Percentiles rank a stretch among this genome's conserved stretches.
Conservation (phyloP, 768 basidiomycete genomes). For the Boletus rubescentipes region DNA sequence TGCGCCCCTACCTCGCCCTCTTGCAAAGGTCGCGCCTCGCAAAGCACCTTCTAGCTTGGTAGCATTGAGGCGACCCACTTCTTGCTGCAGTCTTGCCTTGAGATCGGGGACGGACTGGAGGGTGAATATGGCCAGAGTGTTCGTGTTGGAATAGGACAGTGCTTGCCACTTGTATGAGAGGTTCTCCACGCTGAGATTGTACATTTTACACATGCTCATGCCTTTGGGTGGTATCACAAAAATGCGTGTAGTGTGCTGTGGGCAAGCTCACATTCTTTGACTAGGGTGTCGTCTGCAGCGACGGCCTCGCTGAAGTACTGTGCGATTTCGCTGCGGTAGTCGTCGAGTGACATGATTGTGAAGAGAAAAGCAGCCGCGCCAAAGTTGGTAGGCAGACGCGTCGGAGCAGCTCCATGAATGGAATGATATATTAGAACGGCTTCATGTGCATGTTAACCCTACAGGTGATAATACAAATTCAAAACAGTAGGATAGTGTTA, state of each 20-base stretch:
- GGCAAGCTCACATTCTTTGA: constrained; percentile 50
- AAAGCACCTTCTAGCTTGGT: constrained; percentile 34
- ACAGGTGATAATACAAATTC: constrained; percentile 32
- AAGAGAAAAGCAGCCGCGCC: not conserved
- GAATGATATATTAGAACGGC: constrained; percentile 20
- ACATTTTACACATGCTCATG: constrained; percentile 61
- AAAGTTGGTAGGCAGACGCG: not conserved
- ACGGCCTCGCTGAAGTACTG: constrained; percentile 29
- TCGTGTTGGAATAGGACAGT: constrained; percentile 30
- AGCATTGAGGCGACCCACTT: constrained; percentile 24
- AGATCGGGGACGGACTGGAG: constrained; percentile 45
- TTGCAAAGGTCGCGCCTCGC: constrained; percentile 19
- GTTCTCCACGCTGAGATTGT: constrained; percentile 49
- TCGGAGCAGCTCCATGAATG: not conserved
- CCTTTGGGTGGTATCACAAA: constrained; percentile 39
- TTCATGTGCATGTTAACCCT: constrained; percentile 22
- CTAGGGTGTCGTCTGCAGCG: constrained; percentile 41
- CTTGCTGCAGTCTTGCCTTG: constrained; percentile 45
- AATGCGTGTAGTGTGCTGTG: constrained; percentile 12
- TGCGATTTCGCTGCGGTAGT: constrained; percentile 21
- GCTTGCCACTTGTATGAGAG: constrained; percentile 75
- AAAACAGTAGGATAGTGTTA: constrained; percentile 24
- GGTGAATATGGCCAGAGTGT: constrained; percentile 46
- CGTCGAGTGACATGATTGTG: constrained; percentile 23
- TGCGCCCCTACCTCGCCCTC: constrained; percentile 11